Base-by-base conservation (phyloP, 1,139 yeast genomes). In the Taphrina populina region DNA sequence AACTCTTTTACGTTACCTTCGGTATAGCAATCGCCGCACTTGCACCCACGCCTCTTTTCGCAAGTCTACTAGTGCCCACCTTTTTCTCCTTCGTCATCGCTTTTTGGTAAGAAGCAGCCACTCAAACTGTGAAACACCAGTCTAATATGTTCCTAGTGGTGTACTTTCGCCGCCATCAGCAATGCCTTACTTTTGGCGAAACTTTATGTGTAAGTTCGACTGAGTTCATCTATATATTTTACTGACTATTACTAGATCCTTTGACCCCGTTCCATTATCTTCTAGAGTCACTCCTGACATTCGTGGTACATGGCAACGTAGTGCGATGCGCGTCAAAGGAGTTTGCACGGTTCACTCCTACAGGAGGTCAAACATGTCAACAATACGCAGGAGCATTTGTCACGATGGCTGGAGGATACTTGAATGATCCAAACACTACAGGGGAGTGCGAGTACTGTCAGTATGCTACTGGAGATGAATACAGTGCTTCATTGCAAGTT, bases 251-350 rank as follows among this genome's bases (percentile, higher is more conserved):
- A n/a, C n/a, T n/a, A n/a, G n/a, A 82, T 71, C 78, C 82, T 65
- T 77, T 77, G 1, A 80, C 85, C 4, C 92, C 92, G 24, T 78
- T 79, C 69, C 82, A 87, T 0, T 84, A 83, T 64, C 73, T 81
- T 62, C 76, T 83, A 53, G 81, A 80, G 55, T 82, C 81, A 36
- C 70, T 83, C 64, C 73, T 82, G 45, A 69, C 79, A 19, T 59
- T 73, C 7, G 70, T 82, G 58, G 69, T 83, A 30, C 85, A 83
- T 59, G 73, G 77, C 20, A 77, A 83, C 55, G 69, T 72, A 7
- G 83, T 84, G 10, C 64, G 63, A 15, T 85, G 95, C 67, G 66
- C 73, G 2, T 61, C 65, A 1, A 68, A 70, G 36, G 95, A 85
- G 64, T 70, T 76, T 57, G 71, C 77, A 26, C 68, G 66, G 44